phyloP scores from a whole-genome alignment of 2,329 filamentous ascomycete genomes.

The Seiridium unicorne region DNA sequence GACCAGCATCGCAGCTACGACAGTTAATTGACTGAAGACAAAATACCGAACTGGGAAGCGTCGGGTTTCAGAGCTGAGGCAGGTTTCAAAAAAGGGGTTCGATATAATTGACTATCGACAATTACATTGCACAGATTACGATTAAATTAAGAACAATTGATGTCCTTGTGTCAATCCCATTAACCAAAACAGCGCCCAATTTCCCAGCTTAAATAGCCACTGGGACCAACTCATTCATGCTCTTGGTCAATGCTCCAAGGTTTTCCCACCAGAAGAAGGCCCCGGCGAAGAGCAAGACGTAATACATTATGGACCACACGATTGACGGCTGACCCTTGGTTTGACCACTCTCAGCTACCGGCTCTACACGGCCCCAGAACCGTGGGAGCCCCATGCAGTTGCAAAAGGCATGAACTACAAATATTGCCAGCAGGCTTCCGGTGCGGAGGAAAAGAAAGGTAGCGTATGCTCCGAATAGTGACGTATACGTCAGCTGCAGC shows the following conservation, averaged over 20 bases:
- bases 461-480: constrained; percentile 89
- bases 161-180: background rate
- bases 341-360: constrained; percentile 22
- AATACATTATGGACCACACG: constrained; percentile 78
- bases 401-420: constrained; percentile 82
- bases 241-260: constrained; percentile 72
- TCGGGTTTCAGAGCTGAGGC: background rate
- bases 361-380: constrained; percentile 76
- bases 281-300: constrained; percentile 71
- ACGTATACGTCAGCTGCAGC: constrained; percentile 87
- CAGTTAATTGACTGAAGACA: too few species aligned
- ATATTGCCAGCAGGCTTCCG: constrained; percentile 73
- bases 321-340: constrained; percentile 28
- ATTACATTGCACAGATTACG: background rate
- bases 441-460: constrained; percentile 87
- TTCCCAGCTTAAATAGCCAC: constrained; percentile 21
- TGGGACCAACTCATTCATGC: constrained; percentile 44
- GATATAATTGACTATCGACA: background rate
- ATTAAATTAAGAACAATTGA: background rate
- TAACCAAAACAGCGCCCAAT: background rate
- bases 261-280: constrained; percentile 68
- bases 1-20: too few species aligned
- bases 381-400: constrained; percentile 89
- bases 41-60: too few species aligned
- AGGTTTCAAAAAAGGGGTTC: background rate